These are phyloP conservation scores for Symbiodinium natans DNA, from an alignment of 73 alveolate genomes.

Conservation along the genomic window DNA sequence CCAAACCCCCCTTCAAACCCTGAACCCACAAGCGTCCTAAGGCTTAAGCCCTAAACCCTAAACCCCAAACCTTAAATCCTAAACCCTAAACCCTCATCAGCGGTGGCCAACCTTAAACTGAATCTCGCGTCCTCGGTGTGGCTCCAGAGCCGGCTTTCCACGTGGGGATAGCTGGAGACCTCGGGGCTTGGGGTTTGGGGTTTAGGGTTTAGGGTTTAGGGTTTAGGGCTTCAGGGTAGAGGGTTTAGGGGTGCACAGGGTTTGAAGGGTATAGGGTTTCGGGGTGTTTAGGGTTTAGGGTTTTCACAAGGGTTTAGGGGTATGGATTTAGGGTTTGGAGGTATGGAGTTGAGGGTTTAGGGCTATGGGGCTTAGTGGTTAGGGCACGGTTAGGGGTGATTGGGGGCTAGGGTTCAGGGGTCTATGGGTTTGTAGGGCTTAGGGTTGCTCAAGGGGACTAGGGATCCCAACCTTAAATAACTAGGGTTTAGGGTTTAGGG, in stretches of 20 bases:
- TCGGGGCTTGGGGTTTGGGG: background rate
- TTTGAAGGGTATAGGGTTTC: background rate
- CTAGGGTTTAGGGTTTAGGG: background rate
- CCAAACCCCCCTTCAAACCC: background rate
- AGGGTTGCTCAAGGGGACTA: too few species aligned
- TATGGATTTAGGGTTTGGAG: too few species aligned
- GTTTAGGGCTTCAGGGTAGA: background rate
- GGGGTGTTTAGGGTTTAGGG: too few species aligned
- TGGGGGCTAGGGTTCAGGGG: background rate
- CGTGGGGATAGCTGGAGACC: conserved; percentile 4
- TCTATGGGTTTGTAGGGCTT: background rate
- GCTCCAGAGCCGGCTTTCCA: background rate
- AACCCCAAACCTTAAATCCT: background rate
- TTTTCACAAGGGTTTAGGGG: background rate
- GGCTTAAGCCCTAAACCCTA: background rate
- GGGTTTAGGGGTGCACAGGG: background rate
- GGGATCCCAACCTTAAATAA: too few species aligned
- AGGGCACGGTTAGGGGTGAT: background rate
- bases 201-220: background rate
- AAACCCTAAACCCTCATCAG: background rate
- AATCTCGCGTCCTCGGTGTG: background rate
- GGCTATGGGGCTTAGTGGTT: background rate
- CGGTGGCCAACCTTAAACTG: background rate
- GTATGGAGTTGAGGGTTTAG: background rate
- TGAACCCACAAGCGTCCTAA: too few species aligned